Percentiles rank a stretch among this genome's conserved stretches.
Evolutionary conservation across 1,284 basidiomycete species (phyloP).

Genomic region (Leccinum cinnamomeum): DNA sequence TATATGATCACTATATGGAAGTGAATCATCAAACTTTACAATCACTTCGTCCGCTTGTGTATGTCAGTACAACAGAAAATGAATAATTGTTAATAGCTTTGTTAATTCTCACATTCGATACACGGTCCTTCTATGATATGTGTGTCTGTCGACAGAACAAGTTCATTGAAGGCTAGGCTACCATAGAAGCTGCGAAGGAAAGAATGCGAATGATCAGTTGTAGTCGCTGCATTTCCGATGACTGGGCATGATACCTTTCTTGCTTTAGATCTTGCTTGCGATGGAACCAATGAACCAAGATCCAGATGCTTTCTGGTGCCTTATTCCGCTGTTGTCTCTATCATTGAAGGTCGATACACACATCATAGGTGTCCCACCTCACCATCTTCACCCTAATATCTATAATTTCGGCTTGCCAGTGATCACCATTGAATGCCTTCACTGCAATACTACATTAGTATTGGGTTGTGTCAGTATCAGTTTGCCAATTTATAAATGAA

Average conservation of each 20-base stretch:
- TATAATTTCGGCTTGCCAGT: no score
- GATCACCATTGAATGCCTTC: no score
- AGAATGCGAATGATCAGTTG: no score
- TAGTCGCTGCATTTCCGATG: no score
- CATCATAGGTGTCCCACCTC: no score
- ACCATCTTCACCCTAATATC: no score
- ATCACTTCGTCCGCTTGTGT: neutral
- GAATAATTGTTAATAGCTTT: neutral
- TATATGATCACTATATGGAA: neutral
- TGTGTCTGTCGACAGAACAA: neutral
- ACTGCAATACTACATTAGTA: no score
- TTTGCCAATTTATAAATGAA: no score
- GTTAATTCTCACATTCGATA: neutral
- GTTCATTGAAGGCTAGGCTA: neutral
- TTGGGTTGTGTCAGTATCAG: no score
- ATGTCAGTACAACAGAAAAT: no score
- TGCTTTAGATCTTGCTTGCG: neutral
- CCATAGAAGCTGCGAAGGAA: neutral
- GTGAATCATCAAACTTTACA: neutral
- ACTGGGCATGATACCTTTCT: neutral
- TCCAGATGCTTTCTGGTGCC: neutral
- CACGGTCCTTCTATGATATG: slow-evolving; percentile 1
- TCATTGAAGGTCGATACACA: no score
- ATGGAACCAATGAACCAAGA: slow-evolving; percentile 7
- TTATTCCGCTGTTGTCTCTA: no score